Conservation (phyloP, 2,329 filamentous ascomycete genomes). For the Fusarium austroafricanum region DNA sequence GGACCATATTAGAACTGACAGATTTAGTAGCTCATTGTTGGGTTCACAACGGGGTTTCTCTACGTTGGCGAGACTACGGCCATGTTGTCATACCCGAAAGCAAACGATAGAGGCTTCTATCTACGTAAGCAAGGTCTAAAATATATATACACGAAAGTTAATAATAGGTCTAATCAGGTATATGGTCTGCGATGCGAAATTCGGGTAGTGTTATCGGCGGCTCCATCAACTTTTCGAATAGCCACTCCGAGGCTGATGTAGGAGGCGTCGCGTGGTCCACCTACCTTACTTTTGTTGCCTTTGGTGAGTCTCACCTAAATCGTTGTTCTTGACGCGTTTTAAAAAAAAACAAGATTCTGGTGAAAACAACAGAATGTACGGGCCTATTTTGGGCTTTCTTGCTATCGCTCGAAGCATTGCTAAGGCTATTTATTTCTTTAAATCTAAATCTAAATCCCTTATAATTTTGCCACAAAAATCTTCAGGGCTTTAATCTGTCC, state of each 20-base stretch:
- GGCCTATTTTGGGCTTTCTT: too few species aligned
- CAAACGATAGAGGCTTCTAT: conserved; percentile 6
- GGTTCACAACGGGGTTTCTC: background rate
- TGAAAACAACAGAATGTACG: too few species aligned
- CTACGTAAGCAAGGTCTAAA: too few species aligned
- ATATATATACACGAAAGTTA: too few species aligned
- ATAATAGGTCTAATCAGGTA: background rate
- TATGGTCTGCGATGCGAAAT: conserved; percentile 5
- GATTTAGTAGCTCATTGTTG: background rate
- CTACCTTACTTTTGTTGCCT: background rate
- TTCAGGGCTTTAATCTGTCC: too few species aligned
- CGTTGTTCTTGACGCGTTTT: too few species aligned
- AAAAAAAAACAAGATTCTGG: too few species aligned
- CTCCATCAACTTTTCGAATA: conserved; percentile 5
- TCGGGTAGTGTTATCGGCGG: conserved; percentile 1
- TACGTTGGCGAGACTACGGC: conserved; percentile 3
- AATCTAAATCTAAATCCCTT: too few species aligned
- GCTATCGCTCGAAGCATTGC: too few species aligned
- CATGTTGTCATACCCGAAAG: background rate
- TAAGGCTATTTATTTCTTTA: too few species aligned
- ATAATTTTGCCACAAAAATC: too few species aligned
- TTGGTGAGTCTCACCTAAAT: background rate
- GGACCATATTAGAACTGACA: too few species aligned
- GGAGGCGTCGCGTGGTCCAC: background rate
- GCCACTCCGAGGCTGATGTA: background rate